phyloP scores from a whole-genome alignment of 139 green algal species.

The Diplosphaera chodatii region DNA sequence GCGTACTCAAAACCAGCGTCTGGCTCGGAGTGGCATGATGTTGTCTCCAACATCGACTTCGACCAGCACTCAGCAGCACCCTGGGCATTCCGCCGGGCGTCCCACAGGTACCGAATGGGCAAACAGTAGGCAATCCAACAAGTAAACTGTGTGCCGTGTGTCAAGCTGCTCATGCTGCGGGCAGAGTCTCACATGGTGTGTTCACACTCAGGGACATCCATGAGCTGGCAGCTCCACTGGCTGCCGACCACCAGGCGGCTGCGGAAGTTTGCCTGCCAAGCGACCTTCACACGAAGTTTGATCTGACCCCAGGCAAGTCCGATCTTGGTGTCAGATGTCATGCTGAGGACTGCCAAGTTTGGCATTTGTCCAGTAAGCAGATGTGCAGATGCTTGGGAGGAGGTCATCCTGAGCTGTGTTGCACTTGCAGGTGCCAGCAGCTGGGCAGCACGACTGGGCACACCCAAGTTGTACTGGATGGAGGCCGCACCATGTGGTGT shows the following conservation, averaged over 20 bases:
- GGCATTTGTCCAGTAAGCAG: too few species aligned
- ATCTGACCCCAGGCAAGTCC: not conserved
- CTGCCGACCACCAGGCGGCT: not conserved
- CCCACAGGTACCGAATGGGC: not conserved
- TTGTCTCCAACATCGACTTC: not conserved
- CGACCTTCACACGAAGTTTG: not conserved
- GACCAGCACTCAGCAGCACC: not conserved
- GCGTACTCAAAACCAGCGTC: not conserved
- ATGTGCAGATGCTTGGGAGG: too few species aligned
- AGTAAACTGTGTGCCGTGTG: too few species aligned
- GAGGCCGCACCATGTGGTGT: not conserved
- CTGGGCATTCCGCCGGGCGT: not conserved
- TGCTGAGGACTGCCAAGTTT: too few species aligned
- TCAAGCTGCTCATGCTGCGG: too few species aligned
- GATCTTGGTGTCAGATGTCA: too few species aligned
- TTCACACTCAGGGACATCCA: not conserved
- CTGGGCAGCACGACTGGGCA: conserved; percentile 3
- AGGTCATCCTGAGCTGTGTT: too few species aligned
- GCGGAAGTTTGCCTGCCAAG: not conserved
- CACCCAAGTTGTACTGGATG: conserved; percentile 10
- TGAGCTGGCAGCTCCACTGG: not conserved
- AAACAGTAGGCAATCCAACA: too few species aligned
- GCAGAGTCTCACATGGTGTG: too few species aligned
- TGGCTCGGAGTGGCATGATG: not conserved
- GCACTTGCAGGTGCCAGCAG: not conserved